Evolutionary conservation across 2,329 filamentous ascomycete species (phyloP), one percentile per base, ranked within the genome.

Genomic region (Aspergillus bombycis): DNA sequence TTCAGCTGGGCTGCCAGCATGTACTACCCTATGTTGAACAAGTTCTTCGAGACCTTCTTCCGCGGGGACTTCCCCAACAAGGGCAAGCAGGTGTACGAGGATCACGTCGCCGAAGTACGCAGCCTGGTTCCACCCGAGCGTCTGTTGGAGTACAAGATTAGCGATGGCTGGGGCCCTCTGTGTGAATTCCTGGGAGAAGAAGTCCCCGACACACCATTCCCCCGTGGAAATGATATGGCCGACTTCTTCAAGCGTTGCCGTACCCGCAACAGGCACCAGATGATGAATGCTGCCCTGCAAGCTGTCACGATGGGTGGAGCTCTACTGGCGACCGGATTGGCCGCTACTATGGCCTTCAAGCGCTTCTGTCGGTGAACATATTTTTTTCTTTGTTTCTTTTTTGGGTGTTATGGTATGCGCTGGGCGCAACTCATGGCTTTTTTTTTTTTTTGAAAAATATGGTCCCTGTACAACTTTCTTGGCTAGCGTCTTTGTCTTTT

Each of bases 1-100:
- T 81, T 83, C 68, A 86, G 85, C 78, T 90, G 88, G 88, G 88
- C 85, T 26, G 87, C 88, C 9, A 81, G 85, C 73, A 86, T 89
- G 81, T 90, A 90, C 80, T 85, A 89, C 74, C 88, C 88, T 45
- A 90, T 91, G 88, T 82, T 91, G 62, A 82, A 83, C 75, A 89
- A 88, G 77, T 89, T 90, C 80, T 91, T 89, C 79, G 84, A 87
- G 70, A 84, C 83, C 61, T 90, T 90, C 78, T 91, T 89, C 82
- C 83, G 87, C 65, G 87, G 86, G 57, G 88, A 90, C 73, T 91
- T 91, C 74, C 84, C 85, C 72, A 85, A 85, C 74, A 81, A 85
- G 63, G 89, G 88, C 72, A 90, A 90, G 79, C 82, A 87, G 58
- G 81, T 87, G 53, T 91, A 86, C 80, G 75, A 78, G 46, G 80